Percentiles rank a stretch among this genome's conserved stretches.
phyloP scores from a whole-genome alignment of 2,329 filamentous ascomycete genomes.

The Boeremia exigua region DNA sequence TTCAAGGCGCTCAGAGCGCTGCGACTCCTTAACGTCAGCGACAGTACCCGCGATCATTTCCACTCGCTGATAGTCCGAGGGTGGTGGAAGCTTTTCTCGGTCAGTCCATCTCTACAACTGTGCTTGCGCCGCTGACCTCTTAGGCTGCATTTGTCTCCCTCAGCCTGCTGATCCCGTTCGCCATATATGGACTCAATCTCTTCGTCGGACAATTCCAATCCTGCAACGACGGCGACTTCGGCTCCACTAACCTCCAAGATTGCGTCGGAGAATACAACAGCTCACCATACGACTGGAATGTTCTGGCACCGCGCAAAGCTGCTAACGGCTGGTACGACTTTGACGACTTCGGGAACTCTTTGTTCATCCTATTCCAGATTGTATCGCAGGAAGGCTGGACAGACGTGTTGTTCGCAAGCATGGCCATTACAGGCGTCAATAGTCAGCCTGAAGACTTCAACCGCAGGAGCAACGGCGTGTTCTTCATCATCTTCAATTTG shows the following conservation, averaged over 20 bases:
- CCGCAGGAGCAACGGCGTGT: constrained; percentile 84
- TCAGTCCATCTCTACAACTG: constrained; percentile 50
- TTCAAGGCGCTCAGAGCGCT: constrained; percentile 96
- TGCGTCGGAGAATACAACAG: constrained; percentile 86
- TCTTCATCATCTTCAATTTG: constrained; percentile 96
- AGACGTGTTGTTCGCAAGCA: constrained; percentile 85
- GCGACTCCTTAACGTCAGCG: constrained; percentile 90
- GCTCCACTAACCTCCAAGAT: constrained; percentile 66
- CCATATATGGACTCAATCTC: constrained; percentile 91
- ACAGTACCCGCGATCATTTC: constrained; percentile 94
- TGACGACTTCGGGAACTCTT: constrained; percentile 88
- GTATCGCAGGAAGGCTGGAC: constrained; percentile 98
- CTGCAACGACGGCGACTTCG: constrained; percentile 76
- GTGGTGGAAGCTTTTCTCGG: constrained; percentile 90
- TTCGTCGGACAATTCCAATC: constrained; percentile 81
- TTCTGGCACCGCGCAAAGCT: constrained; percentile 82
- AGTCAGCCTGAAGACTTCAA: constrained; percentile 73
- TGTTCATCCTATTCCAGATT: constrained; percentile 98
- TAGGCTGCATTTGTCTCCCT: constrained; percentile 89
- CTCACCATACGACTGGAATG: constrained; percentile 80
- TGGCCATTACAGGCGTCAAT: constrained; percentile 79
- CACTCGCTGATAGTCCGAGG: constrained; percentile 94
- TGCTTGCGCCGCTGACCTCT: constrained; percentile 10
- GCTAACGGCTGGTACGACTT: constrained; percentile 88
- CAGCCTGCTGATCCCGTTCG: constrained; percentile 93